These are phyloP conservation scores for Bauhinia variegata DNA, from an alignment of 306 rosid species.

Conservation along the genomic window DNA sequence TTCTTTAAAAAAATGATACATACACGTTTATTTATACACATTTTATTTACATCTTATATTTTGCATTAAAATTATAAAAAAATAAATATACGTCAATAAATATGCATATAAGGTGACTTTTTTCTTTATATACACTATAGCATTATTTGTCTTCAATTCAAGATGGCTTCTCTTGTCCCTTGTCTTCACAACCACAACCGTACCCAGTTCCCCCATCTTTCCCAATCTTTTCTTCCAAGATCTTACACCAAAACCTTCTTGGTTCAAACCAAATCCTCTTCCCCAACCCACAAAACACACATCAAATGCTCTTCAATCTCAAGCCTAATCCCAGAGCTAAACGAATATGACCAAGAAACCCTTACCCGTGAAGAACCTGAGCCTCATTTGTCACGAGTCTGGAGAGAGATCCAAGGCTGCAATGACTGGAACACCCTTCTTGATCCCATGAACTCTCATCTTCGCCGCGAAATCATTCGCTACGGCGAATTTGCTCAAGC, in stretches of 20 bases:
- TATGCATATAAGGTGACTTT: no score
- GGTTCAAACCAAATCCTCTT: neutral
- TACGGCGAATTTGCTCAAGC: constrained; percentile 69
- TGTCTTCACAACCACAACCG: neutral
- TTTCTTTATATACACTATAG: no score
- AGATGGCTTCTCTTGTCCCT: constrained; percentile 31
- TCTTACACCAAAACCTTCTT: neutral
- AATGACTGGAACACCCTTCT: constrained; percentile 61
- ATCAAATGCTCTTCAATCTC: constrained; percentile 36
- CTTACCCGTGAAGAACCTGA: neutral
- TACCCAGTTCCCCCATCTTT: neutral
- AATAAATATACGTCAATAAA: no score
- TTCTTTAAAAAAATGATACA: no score
- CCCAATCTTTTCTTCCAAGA: constrained; percentile 5
- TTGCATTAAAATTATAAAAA: no score
- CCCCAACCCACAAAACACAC: neutral
- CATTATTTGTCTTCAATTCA: neutral
- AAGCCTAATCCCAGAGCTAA: constrained; percentile 24
- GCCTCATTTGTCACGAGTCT: constrained; percentile 34
- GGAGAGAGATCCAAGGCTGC: constrained; percentile 65
- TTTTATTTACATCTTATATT: no score
- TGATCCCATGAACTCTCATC: constrained; percentile 60
- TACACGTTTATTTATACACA: no score
- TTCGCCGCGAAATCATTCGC: constrained; percentile 63
- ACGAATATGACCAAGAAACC: neutral